phyloP scores from a whole-genome alignment of 2,329 filamentous ascomycete genomes.

The Verticillium longisporum region DNA sequence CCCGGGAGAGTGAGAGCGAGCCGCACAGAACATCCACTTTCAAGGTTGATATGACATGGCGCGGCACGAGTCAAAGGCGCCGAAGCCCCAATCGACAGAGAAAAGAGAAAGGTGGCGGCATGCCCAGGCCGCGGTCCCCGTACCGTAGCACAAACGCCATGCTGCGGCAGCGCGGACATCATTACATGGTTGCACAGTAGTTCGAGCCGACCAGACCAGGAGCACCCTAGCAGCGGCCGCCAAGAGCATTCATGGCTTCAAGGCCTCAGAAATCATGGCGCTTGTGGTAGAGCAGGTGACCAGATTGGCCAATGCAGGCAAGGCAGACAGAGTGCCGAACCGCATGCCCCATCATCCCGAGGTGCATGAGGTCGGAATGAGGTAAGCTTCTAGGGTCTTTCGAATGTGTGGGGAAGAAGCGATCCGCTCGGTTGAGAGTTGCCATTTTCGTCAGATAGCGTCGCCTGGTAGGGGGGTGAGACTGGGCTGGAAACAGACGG shows the following conservation, averaged over 20 bases:
- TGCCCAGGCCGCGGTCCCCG: not conserved
- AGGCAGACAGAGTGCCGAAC: not conserved
- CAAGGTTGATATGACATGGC: not conserved
- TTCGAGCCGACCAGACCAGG: not conserved
- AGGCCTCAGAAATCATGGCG: not conserved
- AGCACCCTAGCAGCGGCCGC: not conserved
- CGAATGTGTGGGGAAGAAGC: not conserved
- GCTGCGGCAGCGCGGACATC: not conserved
- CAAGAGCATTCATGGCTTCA: not conserved
- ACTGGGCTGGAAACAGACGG: not conserved
- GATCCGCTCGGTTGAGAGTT: not conserved
- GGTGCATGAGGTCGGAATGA: not conserved
- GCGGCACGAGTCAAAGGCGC: not conserved
- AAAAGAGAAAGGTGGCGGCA: not conserved
- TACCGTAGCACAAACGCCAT: not conserved
- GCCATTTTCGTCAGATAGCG: not conserved
- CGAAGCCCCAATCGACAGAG: not conserved
- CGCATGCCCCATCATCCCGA: not conserved
- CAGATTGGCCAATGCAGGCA: not conserved
- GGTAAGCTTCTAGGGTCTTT: not conserved
- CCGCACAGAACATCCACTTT: not conserved
- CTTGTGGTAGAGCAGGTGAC: not conserved
- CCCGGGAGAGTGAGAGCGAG: not conserved
- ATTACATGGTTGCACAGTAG: not conserved
- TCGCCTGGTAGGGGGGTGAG: not conserved